A percentile compares a stretch with the other conserved stretches of the same genome.
These are phyloP conservation scores for Colletotrichum tabaci DNA, from an alignment of 2,329 filamentous ascomycete genomes.

Conservation along the genomic window DNA sequence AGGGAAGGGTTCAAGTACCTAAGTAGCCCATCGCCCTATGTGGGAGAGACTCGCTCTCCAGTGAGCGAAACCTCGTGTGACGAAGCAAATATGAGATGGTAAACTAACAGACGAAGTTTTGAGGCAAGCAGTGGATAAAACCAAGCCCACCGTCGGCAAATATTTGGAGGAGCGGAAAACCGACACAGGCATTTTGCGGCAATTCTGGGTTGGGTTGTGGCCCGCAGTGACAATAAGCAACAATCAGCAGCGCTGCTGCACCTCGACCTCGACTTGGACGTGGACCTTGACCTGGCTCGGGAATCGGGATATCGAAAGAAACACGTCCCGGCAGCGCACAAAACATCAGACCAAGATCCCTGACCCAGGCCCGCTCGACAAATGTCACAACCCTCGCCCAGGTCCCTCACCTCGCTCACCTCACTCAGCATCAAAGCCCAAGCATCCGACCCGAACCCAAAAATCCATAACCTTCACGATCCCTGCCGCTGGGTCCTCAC, in stretches of 20 bases:
- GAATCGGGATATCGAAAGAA: slow-evolving; percentile 8
- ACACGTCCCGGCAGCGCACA: slow-evolving; percentile 7
- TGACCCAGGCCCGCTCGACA: slow-evolving; percentile 13
- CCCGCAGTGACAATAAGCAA: slow-evolving; percentile 23
- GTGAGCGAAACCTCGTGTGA: slow-evolving; percentile 28
- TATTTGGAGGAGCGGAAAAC: not conserved
- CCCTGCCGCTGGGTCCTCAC: slow-evolving; percentile 19
- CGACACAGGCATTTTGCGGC: not conserved
- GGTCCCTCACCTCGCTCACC: not conserved
- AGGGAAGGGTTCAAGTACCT: not conserved
- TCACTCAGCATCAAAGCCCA: slow-evolving; percentile 19
- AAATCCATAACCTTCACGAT: slow-evolving; percentile 29
- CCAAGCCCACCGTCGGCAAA: not conserved
- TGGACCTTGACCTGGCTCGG: slow-evolving; percentile 6
- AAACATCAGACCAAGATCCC: slow-evolving; percentile 25
- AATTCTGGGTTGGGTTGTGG: not conserved
- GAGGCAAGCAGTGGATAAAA: not conserved
- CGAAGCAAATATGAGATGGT: slow-evolving; percentile 23
- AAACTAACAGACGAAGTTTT: slow-evolving; percentile 16
- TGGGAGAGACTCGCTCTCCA: slow-evolving; percentile 10
- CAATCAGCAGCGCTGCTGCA: not conserved
- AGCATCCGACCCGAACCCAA: slow-evolving; percentile 18
- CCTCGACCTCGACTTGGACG: too few species aligned
- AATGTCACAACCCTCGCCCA: slow-evolving; percentile 19
- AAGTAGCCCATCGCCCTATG: not conserved